phyloP scores from a whole-genome alignment of 139 green algal genomes.

The Diplosphaera chodatii region DNA sequence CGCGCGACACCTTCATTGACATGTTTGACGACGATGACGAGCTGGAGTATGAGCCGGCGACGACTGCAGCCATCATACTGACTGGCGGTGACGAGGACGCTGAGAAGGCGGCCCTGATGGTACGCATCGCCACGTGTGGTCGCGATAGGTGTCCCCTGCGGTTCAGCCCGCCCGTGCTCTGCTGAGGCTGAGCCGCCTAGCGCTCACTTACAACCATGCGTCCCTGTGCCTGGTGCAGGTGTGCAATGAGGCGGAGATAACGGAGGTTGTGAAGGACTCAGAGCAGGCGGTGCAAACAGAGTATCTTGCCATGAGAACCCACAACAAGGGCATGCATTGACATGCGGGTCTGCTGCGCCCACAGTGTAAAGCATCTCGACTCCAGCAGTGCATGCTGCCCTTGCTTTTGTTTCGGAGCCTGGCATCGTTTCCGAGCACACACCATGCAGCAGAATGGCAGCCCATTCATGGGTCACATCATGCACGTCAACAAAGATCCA shows the following conservation, averaged over 20 bases:
- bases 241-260: slow-evolving; percentile 68
- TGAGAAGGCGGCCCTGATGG: slow-evolving; percentile 46
- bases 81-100: slow-evolving; percentile 59
- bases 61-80: slow-evolving; percentile 73
- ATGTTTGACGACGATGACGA: slow-evolving; percentile 80
- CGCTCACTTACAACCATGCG: no score
- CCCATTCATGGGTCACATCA: no score
- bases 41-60: slow-evolving; percentile 66
- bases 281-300: slow-evolving; percentile 21
- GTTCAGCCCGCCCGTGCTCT: no score
- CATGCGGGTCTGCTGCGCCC: no score
- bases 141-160: no score
- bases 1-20: slow-evolving; percentile 46
- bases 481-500: no score
- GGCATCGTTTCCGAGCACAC: no score
- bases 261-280: slow-evolving; percentile 35
- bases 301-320: slow-evolving; percentile 25
- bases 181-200: no score
- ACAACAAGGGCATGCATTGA: neutral
- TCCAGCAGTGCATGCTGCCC: no score
- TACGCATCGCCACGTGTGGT: neutral
- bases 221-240: slow-evolving; percentile 37
- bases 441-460: no score
- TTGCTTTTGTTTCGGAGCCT: no score
- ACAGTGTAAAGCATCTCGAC: no score